Base-by-base conservation (phyloP, 176 grass and related monocot genomes). In the Carex cristatella region DNA sequence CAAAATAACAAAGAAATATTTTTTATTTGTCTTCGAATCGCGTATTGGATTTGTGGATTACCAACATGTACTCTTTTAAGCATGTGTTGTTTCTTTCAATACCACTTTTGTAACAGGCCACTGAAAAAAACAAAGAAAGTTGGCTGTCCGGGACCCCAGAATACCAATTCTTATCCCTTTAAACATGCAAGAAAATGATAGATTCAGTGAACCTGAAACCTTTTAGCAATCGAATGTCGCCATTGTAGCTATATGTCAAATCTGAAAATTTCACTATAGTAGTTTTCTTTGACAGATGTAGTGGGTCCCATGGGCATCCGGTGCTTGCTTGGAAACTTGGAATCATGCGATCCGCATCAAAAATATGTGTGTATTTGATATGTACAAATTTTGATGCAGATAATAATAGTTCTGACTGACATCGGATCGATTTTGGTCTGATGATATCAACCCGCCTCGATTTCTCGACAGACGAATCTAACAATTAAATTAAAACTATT, bases 21-120 rank as follows among this genome's bases (percentile, higher is more conserved):
- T 32, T 8, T 31, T 75, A 30, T 54, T 75, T 11, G 46, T 54
- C 9, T 27, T 8, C 11, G n/a, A 76, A 54, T 55, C 19, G 10
- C 46, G 23, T 23, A 55, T 55, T 31, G 8, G 16, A n/a, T 42
- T 48, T 73, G 69, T 73, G 69, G 42, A 73, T 73, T 31, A 32
- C n/a, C 42, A 48, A 28, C 40, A 73, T 27, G 18, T 13, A 30
- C 72, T 40, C 55, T 28, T 40, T 76, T 28, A 14, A 54, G 23
- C 48, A 55, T 77, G 72, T 56, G 72, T 77, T 77, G 72, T 77
- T 56, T 77, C 27, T 31, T 56, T 77, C 44, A 1, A 55, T 77
- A 2, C 19, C 49, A 32, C 27, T 73, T 55, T 77, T 31, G 40
- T 8, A 49, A 40, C 69, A 56, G 27, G 27, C 23, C 10, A 54